Evolutionary conservation across 345 rosid genomes (phyloP), one percentile per base, ranked within the genome.

Genomic region (Carallia brachiata): DNA sequence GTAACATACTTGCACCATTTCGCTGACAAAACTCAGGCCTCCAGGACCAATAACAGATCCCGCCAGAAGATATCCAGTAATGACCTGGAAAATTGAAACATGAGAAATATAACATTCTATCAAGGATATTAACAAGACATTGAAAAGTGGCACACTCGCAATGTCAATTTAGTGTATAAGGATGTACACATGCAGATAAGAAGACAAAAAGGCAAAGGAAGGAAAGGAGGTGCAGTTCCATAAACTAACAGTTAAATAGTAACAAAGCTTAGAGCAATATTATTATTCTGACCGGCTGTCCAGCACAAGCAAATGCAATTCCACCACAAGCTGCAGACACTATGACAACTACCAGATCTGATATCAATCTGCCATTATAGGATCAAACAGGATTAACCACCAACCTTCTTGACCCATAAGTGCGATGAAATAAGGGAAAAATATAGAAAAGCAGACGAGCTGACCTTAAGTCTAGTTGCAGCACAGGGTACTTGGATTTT

Each of bases 301-400:
- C 97, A 86, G 97, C 96, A 81, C 95, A 95, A 66, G 97, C 99
- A 83, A 95, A 91, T 57, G 97, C 99, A 72, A 95, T 90, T 67
- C 99, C 99, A 81, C 97, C 99, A 82, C 95, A 95, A 81, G 97
- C 87, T 68, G 97, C 99, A 75, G 97, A 95, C 73, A 91, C 97
- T 75, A 91, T 95, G 85, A 90, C 96, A 70, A 95, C 92, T 6
- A 91, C 99, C 81, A 90, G 80, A 86, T 91, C 97, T 61, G 99
- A 95, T 85, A 95, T 91, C 88, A 95, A 85, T 83, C 99, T 95
- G 71, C 67, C 62, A 30, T 30, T 37, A 40, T 7, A 55, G 34
- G 37, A 63, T 10, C 44, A 61, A 56, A 60, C 32, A 52, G 54
- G 12, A 52, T 67, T 47, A 67, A 28, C 37, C 37, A 73, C 36